Evolutionary conservation across 306 rosid genomes (phyloP).

Genomic region (Delonix regia): DNA sequence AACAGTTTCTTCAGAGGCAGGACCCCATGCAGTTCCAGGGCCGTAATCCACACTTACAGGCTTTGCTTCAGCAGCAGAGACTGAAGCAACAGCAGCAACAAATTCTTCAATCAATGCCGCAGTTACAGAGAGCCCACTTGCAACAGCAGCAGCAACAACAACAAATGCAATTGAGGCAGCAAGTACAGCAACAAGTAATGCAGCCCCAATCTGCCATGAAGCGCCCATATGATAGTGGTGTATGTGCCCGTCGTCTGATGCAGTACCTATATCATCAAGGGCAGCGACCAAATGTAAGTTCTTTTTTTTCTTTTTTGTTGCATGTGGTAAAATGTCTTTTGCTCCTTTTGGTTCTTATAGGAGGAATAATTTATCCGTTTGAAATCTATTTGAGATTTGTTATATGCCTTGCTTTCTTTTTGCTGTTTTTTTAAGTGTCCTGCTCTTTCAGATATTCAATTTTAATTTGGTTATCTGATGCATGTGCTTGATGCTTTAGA

Average conservation of each 20-base stretch:
- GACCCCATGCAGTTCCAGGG: conserved; percentile 78
- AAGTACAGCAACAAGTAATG: conserved; percentile 79
- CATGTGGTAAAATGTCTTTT: neutral
- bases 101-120: conserved; percentile 87
- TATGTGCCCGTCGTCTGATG: conserved; percentile 96
- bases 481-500: neutral
- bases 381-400: neutral
- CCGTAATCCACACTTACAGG: conserved; percentile 77
- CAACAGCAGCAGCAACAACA: conserved; percentile 59
- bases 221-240: conserved; percentile 82
- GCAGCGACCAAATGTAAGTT: conserved; percentile 82
- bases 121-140: conserved; percentile 72
- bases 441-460: neutral
- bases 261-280: conserved; percentile 95
- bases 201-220: conserved; percentile 66
- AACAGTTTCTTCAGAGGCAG: conserved; percentile 86
- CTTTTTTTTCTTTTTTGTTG: conserved; percentile 22
- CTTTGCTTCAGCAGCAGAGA: conserved; percentile 84
- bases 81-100: conserved; percentile 48
- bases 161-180: conserved; percentile 83
- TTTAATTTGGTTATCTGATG: neutral
- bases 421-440: neutral
- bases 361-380: neutral
- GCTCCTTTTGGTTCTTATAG: neutral
- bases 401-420: neutral